phyloP scores from a whole-genome alignment of 768 basidiomycete genomes.

The Leucosporidium creatinivorum region DNA sequence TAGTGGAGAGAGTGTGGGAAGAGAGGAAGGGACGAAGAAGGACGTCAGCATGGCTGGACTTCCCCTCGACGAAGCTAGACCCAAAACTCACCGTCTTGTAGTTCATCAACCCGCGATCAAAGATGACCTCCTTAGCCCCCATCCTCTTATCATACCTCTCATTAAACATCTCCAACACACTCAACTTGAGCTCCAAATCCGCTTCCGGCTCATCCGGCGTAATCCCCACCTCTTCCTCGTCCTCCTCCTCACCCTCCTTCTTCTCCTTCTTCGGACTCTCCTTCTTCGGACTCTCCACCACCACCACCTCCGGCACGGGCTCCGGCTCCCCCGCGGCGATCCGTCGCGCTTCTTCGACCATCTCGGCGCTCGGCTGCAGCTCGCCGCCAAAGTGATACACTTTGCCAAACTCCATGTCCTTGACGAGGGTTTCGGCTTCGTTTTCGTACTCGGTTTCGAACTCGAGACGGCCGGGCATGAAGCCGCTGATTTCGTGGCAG shows the following conservation, averaged over 20 bases:
- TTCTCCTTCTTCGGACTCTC: constrained; percentile 47
- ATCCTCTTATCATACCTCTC: constrained; percentile 77
- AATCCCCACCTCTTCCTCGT: constrained; percentile 50
- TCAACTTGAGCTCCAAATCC: constrained; percentile 79
- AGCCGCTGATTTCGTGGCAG: constrained; percentile 82
- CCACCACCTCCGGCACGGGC: constrained; percentile 29
- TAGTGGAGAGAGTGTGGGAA: too few species aligned
- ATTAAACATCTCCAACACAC: constrained; percentile 80
- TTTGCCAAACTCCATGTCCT: constrained; percentile 92
- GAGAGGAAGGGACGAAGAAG: neutral
- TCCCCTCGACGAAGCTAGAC: neutral
- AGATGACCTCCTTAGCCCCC: constrained; percentile 81
- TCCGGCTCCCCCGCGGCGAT: constrained; percentile 47
- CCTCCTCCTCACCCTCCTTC: constrained; percentile 19
- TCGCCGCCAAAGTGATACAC: constrained; percentile 79
- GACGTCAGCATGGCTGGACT: neutral
- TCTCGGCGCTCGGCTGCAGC: constrained; percentile 57
- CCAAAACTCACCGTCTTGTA: constrained; percentile 72
- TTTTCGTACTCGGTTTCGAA: constrained; percentile 97
- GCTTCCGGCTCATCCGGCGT: constrained; percentile 69
- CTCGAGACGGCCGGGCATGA: constrained; percentile 92
- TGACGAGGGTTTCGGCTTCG: constrained; percentile 89
- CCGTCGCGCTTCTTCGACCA: constrained; percentile 52
- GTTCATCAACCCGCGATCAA: constrained; percentile 80
- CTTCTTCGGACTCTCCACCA: neutral